Conservation (phyloP, 805 yeast genomes). For the Candida sithepensis region DNA sequence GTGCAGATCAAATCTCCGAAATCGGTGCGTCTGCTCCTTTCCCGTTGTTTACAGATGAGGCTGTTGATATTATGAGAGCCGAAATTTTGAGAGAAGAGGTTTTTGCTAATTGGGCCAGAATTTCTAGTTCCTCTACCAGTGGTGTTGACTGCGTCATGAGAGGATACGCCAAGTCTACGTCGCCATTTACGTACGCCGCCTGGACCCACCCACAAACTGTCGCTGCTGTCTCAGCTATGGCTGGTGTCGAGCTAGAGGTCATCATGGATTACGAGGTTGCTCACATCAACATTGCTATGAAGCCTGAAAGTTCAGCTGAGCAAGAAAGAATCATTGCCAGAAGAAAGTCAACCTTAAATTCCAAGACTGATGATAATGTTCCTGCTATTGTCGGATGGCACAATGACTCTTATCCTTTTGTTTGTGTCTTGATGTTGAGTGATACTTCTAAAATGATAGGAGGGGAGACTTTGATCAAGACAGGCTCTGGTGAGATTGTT, state of each 20-base stretch:
- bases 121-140: constrained; percentile 39
- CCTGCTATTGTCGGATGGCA: constrained; percentile 65
- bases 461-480: constrained; percentile 54
- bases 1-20: constrained; percentile 46
- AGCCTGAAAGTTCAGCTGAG: constrained; percentile 33
- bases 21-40: constrained; percentile 60
- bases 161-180: constrained; percentile 42
- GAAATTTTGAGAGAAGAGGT: constrained; percentile 47
- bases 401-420: constrained; percentile 59
- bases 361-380: constrained; percentile 32
- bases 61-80: constrained; percentile 53
- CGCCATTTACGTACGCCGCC: constrained; percentile 52
- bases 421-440: constrained; percentile 61
- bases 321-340: constrained; percentile 25
- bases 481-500: constrained; percentile 36
- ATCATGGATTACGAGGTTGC: constrained; percentile 60
- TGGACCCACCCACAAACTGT: constrained; percentile 58
- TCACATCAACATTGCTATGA: constrained; percentile 48
- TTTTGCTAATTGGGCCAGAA: constrained; percentile 42
- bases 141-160: constrained; percentile 49
- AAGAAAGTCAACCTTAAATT: constrained; percentile 24
- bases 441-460: constrained; percentile 58
- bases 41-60: constrained; percentile 59
- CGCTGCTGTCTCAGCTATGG: constrained; percentile 52
- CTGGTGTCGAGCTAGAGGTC: constrained; percentile 52